A percentile compares a stretch with the other conserved stretches of the same genome.
Evolutionary conservation across 352 stramenopile species (phyloP).

Genomic region (Phytopythium boreale): DNA sequence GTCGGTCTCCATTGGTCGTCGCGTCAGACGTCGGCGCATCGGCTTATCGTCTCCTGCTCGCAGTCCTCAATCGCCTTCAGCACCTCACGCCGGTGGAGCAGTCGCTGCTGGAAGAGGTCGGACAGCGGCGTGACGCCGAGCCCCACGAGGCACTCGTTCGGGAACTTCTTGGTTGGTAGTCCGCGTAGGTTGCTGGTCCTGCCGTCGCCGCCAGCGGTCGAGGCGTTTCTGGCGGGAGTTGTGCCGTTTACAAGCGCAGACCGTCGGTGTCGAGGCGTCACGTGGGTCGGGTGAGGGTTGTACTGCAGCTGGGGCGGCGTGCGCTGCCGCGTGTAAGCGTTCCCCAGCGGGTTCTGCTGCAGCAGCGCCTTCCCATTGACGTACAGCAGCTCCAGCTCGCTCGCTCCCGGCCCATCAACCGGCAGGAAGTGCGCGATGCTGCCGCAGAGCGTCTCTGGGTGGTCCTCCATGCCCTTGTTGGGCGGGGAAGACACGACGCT

Average conservation of each 20-base stretch:
- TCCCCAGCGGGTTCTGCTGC: conserved; percentile 36
- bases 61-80: neutral
- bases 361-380: conserved; percentile 56
- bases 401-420: conserved; percentile 5
- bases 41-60: neutral
- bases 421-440: conserved; percentile 65
- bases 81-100: neutral
- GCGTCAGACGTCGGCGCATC: neutral
- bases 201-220: no score
- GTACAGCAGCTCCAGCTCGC: conserved; percentile 40
- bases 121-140: conserved; percentile 28
- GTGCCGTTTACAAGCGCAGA: conserved; percentile 11
- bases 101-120: neutral
- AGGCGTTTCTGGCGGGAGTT: no score
- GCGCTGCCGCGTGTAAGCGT: conserved; percentile 25
- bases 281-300: conserved; percentile 40
- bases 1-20: no score
- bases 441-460: conserved; percentile 61
- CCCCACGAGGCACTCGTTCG: conserved; percentile 40
- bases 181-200: neutral
- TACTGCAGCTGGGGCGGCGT: conserved; percentile 28
- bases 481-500: conserved; percentile 40
- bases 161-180: conserved; percentile 14
- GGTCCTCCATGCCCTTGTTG: conserved; percentile 51
- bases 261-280: conserved; percentile 40